Percentiles rank a stretch among this genome's conserved stretches.
These are phyloP conservation scores for Lachancea mirantina DNA, from an alignment of 805 yeast genomes.

Conservation along the genomic window DNA sequence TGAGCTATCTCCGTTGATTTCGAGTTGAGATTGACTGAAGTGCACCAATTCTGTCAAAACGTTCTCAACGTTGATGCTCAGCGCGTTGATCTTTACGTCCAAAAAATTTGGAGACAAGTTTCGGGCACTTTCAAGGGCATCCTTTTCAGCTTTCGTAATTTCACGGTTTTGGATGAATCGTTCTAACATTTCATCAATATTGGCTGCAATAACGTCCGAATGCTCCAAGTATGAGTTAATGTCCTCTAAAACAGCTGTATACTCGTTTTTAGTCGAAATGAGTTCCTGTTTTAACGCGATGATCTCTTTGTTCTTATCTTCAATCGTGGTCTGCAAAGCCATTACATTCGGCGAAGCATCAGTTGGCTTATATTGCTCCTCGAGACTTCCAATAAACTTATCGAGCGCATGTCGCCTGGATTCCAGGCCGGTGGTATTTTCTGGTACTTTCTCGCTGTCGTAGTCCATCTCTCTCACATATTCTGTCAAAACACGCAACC, in stretches of 20 bases:
- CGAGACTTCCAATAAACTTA: slow-evolving; percentile 16
- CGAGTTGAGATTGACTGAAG: neutral
- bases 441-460: slow-evolving; percentile 1
- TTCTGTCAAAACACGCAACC: slow-evolving; percentile 30
- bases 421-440: neutral
- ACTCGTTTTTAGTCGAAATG: slow-evolving; percentile 19
- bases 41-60: slow-evolving; percentile 10
- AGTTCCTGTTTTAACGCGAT: slow-evolving; percentile 24
- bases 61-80: slow-evolving; percentile 16
- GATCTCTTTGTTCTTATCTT: slow-evolving; percentile 19
- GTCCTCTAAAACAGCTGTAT: slow-evolving; percentile 22
- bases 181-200: slow-evolving; percentile 18
- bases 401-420: slow-evolving; percentile 18
- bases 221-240: slow-evolving; percentile 27
- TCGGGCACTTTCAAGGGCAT: slow-evolving; percentile 17
- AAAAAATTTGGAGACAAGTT: slow-evolving; percentile 20
- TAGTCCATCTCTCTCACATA: slow-evolving; percentile 19
- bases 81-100: slow-evolving; percentile 25
- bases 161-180: slow-evolving; percentile 12
- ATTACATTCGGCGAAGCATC: slow-evolving; percentile 19
- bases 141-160: slow-evolving; percentile 21
- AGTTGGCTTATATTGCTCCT: slow-evolving; percentile 10
- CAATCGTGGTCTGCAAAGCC: slow-evolving; percentile 13
- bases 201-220: slow-evolving; percentile 19
- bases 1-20: slow-evolving; percentile 1